Percentiles rank a stretch among this genome's conserved stretches.
Conservation (phyloP, 1,284 basidiomycete species). For the Phenoliferia sp. region DNA sequence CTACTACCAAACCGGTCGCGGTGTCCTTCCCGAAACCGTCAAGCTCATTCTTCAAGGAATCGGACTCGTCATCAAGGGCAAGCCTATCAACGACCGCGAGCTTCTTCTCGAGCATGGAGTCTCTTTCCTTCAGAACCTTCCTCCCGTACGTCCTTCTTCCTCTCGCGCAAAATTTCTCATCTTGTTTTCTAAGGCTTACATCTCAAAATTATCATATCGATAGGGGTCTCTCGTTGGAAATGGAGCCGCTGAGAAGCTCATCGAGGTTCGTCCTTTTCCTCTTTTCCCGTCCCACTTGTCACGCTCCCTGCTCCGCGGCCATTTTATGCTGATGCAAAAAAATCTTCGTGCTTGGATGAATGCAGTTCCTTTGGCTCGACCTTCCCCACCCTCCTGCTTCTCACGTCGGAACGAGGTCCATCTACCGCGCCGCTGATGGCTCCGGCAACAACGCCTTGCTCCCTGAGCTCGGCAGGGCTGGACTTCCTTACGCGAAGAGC, state of each 20-base stretch:
- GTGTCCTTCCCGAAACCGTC: neutral
- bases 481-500: conserved; percentile 22
- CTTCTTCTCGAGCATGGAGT: neutral
- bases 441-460: conserved; percentile 24
- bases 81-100: neutral
- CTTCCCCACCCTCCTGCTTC: conserved; percentile 23
- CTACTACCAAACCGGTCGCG: neutral
- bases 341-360: neutral
- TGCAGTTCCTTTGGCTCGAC: conserved; percentile 23
- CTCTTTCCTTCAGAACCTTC: neutral
- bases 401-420: conserved; percentile 16
- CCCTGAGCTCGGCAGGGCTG: conserved; percentile 24
- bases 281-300: too few relatives aligned
- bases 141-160: neutral
- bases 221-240: neutral
- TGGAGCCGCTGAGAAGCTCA: neutral
- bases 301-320: neutral
- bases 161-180: neutral
- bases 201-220: neutral
- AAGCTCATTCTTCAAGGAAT: neutral
- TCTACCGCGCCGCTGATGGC: conserved; percentile 28
- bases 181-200: neutral
- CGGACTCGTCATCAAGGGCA: neutral
- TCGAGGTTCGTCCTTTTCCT: neutral
- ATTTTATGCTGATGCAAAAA: neutral